phyloP scores from a whole-genome alignment of 805 yeast species.

The Schwanniomyces occidentalis region DNA sequence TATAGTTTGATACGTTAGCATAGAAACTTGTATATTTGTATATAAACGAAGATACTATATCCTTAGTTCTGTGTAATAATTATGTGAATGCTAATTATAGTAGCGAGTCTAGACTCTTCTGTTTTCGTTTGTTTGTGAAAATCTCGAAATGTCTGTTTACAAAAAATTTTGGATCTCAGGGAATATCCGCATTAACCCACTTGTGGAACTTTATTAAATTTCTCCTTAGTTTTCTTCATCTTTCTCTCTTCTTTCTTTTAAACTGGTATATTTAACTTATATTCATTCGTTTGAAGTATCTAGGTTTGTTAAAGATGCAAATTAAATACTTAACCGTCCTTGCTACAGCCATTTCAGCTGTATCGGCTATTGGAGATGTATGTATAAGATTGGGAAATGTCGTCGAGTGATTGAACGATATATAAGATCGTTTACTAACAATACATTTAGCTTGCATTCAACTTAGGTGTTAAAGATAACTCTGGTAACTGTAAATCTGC shows the following conservation, averaged over 20 bases:
- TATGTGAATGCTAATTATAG: too few species aligned
- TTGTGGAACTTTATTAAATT: slow-evolving; percentile 1
- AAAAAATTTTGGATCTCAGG: background rate
- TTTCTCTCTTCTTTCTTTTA: background rate
- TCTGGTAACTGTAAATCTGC: slow-evolving; percentile 75
- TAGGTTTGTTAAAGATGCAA: slow-evolving; percentile 29
- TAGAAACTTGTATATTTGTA: too few species aligned
- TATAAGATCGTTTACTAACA: slow-evolving; percentile 10
- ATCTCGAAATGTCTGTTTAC: slow-evolving; percentile 4
- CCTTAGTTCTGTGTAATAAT: too few species aligned
- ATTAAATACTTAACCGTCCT: slow-evolving; percentile 43
- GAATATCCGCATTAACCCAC: slow-evolving; percentile 1
- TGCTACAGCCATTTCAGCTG: slow-evolving; percentile 51
- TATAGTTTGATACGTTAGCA: too few species aligned
- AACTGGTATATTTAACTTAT: slow-evolving; percentile 1
- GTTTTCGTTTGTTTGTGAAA: slow-evolving; percentile 1
- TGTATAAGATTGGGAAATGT: slow-evolving; percentile 13
- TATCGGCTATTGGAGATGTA: slow-evolving; percentile 60
- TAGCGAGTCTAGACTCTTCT: slow-evolving; percentile 5
- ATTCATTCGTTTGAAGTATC: slow-evolving; percentile 7
- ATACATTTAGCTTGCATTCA: slow-evolving; percentile 61
- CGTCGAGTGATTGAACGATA: background rate
- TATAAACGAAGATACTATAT: too few species aligned
- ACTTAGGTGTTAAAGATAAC: slow-evolving; percentile 80
- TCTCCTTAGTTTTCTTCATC: background rate